These are phyloP conservation scores for Flaveria sonorensis DNA, from an alignment of 129 eudicot genomes.

Conservation along the genomic window DNA sequence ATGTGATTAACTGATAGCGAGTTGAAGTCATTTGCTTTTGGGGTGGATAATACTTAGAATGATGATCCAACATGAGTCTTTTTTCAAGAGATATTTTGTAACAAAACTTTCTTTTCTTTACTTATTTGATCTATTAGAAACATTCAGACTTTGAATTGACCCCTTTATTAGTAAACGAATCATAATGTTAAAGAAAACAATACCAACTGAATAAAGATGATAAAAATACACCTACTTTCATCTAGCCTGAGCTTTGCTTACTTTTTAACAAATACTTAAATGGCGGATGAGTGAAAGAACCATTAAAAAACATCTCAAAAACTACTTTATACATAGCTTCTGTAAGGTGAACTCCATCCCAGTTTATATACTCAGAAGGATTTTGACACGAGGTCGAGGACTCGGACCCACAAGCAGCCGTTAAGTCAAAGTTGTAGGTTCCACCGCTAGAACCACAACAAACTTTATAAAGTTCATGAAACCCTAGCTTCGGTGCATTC, in stretches of 20 bases:
- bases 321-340: slow-evolving; percentile 71
- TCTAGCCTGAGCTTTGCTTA: slow-evolving; percentile 32
- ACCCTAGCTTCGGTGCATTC: slow-evolving; percentile 50
- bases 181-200: background rate
- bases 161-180: background rate
- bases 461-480: slow-evolving; percentile 55
- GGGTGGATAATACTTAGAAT: slow-evolving; percentile 53
- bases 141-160: background rate
- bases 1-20: slow-evolving; percentile 81
- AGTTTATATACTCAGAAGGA: slow-evolving; percentile 64
- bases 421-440: slow-evolving; percentile 47
- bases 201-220: slow-evolving; percentile 1
- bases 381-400: slow-evolving; percentile 44
- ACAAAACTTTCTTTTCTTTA: too few relatives aligned
- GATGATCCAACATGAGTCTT: slow-evolving; percentile 6
- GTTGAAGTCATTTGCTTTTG: slow-evolving; percentile 77
- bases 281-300: slow-evolving; percentile 45
- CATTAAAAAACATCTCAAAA: slow-evolving; percentile 47
- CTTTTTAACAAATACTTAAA: slow-evolving; percentile 45
- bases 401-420: slow-evolving; percentile 56
- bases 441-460: slow-evolving; percentile 74
- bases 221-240: background rate
- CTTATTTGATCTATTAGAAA: too few relatives aligned
- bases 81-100: background rate
- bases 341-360: slow-evolving; percentile 90